Percentiles rank a stretch among this genome's conserved stretches.
Evolutionary conservation across 176 grass and related monocot species (phyloP).

Genomic region (Eleusine indica): DNA sequence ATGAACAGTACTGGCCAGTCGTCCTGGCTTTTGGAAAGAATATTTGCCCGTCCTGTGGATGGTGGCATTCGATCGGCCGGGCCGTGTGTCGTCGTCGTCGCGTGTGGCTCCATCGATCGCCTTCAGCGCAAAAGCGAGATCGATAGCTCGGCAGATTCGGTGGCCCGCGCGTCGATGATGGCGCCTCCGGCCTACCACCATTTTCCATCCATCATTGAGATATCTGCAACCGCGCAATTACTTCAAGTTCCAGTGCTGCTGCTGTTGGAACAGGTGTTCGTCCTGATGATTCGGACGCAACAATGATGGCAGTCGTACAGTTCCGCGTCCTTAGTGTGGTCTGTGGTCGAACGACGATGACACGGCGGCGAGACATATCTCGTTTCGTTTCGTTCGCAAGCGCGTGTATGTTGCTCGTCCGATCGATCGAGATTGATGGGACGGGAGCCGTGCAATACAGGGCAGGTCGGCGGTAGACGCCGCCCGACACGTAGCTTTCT

Average conservation of each 20-base stretch:
- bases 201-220: neutral
- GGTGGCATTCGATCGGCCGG: neutral
- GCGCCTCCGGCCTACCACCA: constrained; percentile 3
- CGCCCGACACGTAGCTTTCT: constrained; percentile 3
- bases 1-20: neutral
- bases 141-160: constrained; percentile 29
- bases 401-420: neutral
- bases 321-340: neutral
- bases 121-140: constrained; percentile 10
- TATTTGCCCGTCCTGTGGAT: constrained; percentile 22
- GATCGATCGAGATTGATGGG: neutral
- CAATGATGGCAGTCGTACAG: neutral
- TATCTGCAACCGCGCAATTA: neutral
- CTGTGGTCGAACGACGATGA: neutral
- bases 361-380: neutral
- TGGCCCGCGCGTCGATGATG: constrained; percentile 10
- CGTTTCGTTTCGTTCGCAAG: neutral
- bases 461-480: neutral
- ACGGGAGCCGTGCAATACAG: constrained; percentile 33
- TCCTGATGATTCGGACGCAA: neutral
- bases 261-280: neutral
- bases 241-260: neutral
- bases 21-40: constrained; percentile 25
- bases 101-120: constrained; percentile 13
- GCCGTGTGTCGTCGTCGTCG: neutral